phyloP scores from a whole-genome alignment of 2,329 filamentous ascomycete species.

The Colletotrichum navitas region DNA sequence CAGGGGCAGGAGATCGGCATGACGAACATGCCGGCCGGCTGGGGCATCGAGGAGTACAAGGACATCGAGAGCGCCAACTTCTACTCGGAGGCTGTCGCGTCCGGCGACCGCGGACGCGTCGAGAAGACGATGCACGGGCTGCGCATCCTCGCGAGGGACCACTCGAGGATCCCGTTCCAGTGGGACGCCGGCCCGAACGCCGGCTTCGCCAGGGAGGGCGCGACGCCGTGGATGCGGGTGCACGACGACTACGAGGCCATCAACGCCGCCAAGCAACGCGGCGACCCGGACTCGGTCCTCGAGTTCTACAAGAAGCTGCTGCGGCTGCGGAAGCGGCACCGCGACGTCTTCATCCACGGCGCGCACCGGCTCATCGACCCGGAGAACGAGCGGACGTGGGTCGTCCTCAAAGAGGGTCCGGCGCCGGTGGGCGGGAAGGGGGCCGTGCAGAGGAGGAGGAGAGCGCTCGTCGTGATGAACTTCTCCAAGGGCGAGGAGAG shows the following conservation, averaged over 20 bases:
- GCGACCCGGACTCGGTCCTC: slow-evolving; percentile 63
- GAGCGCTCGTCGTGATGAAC: slow-evolving; percentile 59
- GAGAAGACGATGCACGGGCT: slow-evolving; percentile 64
- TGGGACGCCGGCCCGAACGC: slow-evolving; percentile 71
- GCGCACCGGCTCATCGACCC: slow-evolving; percentile 67
- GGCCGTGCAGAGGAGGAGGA: slow-evolving; percentile 46
- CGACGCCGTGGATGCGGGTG: slow-evolving; percentile 75
- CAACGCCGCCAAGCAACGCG: slow-evolving; percentile 66
- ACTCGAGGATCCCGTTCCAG: slow-evolving; percentile 75
- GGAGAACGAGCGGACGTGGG: slow-evolving; percentile 66
- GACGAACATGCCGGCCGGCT: slow-evolving; percentile 65
- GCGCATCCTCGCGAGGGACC: slow-evolving; percentile 71
- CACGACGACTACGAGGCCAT: slow-evolving; percentile 68
- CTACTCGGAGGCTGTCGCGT: slow-evolving; percentile 59
- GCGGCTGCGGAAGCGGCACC: slow-evolving; percentile 64
- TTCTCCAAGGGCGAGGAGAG: slow-evolving; percentile 56
- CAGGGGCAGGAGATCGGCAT: slow-evolving; percentile 74
- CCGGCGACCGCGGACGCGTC: slow-evolving; percentile 52
- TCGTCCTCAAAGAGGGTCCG: slow-evolving; percentile 61
- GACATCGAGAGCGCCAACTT: slow-evolving; percentile 67
- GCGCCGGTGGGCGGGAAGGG: slow-evolving; percentile 32
- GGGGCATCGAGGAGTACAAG: slow-evolving; percentile 66
- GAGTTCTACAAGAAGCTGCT: slow-evolving; percentile 71
- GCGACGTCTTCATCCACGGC: slow-evolving; percentile 72
- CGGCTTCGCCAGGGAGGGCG: slow-evolving; percentile 65